Base-by-base conservation (phyloP, 371 early-diverging fungal genomes). In the Rhizomucor pusillus region DNA sequence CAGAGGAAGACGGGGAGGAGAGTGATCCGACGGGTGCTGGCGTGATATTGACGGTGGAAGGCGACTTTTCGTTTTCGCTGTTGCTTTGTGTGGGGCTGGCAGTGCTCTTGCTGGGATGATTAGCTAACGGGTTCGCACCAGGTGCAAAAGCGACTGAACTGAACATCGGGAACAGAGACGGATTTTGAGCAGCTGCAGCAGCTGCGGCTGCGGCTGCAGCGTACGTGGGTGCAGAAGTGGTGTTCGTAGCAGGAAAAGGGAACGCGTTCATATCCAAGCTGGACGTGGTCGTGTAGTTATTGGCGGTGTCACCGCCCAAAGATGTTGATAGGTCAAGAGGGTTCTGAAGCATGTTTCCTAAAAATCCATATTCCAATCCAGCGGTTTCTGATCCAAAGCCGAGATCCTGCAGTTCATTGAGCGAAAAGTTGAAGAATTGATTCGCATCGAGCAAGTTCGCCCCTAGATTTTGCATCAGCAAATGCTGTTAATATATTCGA, bases 301-400 rank as follows among this genome's bases (percentile, higher is more conserved):
- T 13, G 18, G 54, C 19, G 47, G 57, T 48, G 35, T 47, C 57
- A 29, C n/a, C 13, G 49, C n/a, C 13, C 14, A 24, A 10, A 20
- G 43, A 24, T 33, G 41, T 58, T n/a, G 50, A 19, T 49, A 57
- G 57, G 50, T 66, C 63, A n/a, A 51, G 54, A 43, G 62, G 67
- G 16, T 56, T 56, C 48, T 63, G 60, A 19, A 61, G 25, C 75
- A 75, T 75, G 48, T 72, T 71, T 11, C 72, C 67, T 12, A 75
- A 34, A 39, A 75, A 67, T 29, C 67, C 67, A 43, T 75, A 75
- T 58, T 75, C 75, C 9, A 75, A 52, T 1, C 75, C 70, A 40
- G 70, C 63, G 13, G 71, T 65, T 57, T 71, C 68, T 44, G 75
- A 71, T 4, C 70, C 72, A 62, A 75, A 75, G 18, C 66, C 71